Percentiles rank a stretch among this genome's conserved stretches.
Evolutionary conservation across 2,329 filamentous ascomycete genomes (phyloP).

Genomic region (Boeremia lycopersici): DNA sequence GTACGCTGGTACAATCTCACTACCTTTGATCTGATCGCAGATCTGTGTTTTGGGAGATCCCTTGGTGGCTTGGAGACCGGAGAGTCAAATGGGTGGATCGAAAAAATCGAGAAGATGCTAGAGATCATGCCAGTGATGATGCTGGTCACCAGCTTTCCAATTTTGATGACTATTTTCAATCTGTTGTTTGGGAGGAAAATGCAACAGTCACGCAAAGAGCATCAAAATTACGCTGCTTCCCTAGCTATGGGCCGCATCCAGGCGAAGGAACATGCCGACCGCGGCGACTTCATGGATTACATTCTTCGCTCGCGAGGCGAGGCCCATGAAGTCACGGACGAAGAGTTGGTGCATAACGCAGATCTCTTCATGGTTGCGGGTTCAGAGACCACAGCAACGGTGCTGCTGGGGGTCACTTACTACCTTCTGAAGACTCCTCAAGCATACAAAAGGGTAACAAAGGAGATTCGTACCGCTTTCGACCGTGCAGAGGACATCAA

Average conservation of each 20-base stretch:
- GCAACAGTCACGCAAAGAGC: slow-evolving; percentile 14
- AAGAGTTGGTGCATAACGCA: slow-evolving; percentile 17
- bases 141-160: slow-evolving; percentile 13
- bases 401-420: slow-evolving; percentile 22
- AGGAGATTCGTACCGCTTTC: slow-evolving; percentile 27
- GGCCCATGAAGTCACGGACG: slow-evolving; percentile 9
- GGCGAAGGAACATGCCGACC: slow-evolving; percentile 10
- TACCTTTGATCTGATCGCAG: slow-evolving; percentile 33
- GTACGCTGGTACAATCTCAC: slow-evolving; percentile 29
- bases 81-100: slow-evolving; percentile 16
- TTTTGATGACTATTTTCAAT: slow-evolving; percentile 9
- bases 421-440: slow-evolving; percentile 21
- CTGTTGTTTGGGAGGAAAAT: slow-evolving; percentile 10
- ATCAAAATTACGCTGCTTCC: slow-evolving; percentile 12
- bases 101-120: slow-evolving; percentile 17
- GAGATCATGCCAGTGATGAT: slow-evolving; percentile 10
- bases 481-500: slow-evolving; percentile 21
- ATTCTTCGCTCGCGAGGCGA: slow-evolving; percentile 15
- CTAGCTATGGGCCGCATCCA: slow-evolving; percentile 15
- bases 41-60: slow-evolving; percentile 29
- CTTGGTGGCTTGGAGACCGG: slow-evolving; percentile 27
- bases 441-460: slow-evolving; percentile 10
- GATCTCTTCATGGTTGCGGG: slow-evolving; percentile 26
- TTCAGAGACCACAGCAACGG: slow-evolving; percentile 32
- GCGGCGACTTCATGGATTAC: slow-evolving; percentile 18